Evolutionary conservation across 805 yeast genomes (phyloP).

Genomic region (Hyphopichia homilentoma): DNA sequence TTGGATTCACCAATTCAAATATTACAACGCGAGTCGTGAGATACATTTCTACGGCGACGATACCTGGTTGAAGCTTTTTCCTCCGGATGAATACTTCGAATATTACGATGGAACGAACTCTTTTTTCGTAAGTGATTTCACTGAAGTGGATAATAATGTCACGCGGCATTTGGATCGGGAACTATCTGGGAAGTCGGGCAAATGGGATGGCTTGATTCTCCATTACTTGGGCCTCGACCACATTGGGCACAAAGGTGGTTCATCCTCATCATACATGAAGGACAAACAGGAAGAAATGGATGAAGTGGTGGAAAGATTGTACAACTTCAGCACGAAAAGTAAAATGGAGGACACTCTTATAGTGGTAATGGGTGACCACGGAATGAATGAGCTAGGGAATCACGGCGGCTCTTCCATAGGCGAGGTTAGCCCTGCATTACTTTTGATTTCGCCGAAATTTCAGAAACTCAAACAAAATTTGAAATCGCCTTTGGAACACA

Average conservation of each 20-base stretch:
- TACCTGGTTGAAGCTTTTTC: slow-evolving; percentile 93
- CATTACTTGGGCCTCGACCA: slow-evolving; percentile 96
- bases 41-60: slow-evolving; percentile 95
- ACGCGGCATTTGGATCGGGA: slow-evolving; percentile 77
- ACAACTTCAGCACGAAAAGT: slow-evolving; percentile 21
- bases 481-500: slow-evolving; percentile 35
- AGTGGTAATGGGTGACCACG: slow-evolving; percentile 88
- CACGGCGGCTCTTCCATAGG: slow-evolving; percentile 95
- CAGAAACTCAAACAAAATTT: slow-evolving; percentile 15
- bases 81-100: slow-evolving; percentile 50
- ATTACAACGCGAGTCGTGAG: slow-evolving; percentile 23
- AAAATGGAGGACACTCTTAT: slow-evolving; percentile 64
- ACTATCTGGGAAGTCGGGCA: slow-evolving; percentile 30
- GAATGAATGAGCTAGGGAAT: slow-evolving; percentile 93
- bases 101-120: slow-evolving; percentile 84
- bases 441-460: slow-evolving; percentile 64
- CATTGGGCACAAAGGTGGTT: slow-evolving; percentile 97
- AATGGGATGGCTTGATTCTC: slow-evolving; percentile 84
- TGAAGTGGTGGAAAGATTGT: slow-evolving; percentile 50
- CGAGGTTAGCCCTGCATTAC: slow-evolving; percentile 84
- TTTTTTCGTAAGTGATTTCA: slow-evolving; percentile 91
- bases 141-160: slow-evolving; percentile 90
- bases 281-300: slow-evolving; percentile 88
- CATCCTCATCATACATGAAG: slow-evolving; percentile 75
- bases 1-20: slow-evolving; percentile 71